Base-by-base conservation (phyloP, 805 yeast species). In the Crinitomyces ghanaensis region DNA sequence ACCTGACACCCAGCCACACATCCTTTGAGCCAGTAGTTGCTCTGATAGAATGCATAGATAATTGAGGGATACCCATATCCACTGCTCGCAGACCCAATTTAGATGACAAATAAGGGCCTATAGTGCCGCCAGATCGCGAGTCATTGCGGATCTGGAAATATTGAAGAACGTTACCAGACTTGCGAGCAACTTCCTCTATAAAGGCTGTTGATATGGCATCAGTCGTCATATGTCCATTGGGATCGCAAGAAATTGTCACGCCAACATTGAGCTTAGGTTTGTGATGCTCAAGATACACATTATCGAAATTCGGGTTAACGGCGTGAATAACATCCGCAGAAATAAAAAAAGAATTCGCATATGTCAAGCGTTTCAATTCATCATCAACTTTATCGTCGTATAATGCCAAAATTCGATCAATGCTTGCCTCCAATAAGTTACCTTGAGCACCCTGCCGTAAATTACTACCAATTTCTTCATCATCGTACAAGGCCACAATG, bases 251-350 rank as follows among this genome's bases (percentile, higher is more conserved):
- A 19, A 84, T 53, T 2, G 84, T 63, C 39, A 81, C 53, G 37
- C 94, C 95, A 25, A 63, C 70, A 61, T 83, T 83, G 42, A 88
- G 85, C 39, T 73, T 60, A 13, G 94, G 91, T 52, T 72, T 75
- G 62, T 82, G 93, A 57, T 77, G 57, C 47, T 79, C 86, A 50
- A 80, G 62, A 56, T 83, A 81, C 22, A 71, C 78, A 33, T 44
- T 42, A 23, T 42, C 34, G 41, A 56, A 56, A 59, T 81, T 80
- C 35, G 95, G 94, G 60, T 83, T 80, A 46, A 76, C 64, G 51
- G 83, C 68, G 56, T 83, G 95, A 40, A 66, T 77, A 26, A 83
- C 94, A 51, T 83, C 95, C 3, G 93, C 86, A 4, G 93, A 79
- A 26, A 83, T 56, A 39, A 84, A 66, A 53, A 83, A 70, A 27